phyloP scores from a whole-genome alignment of 2,329 filamentous ascomycete genomes.

The Dendryphion nanum region DNA sequence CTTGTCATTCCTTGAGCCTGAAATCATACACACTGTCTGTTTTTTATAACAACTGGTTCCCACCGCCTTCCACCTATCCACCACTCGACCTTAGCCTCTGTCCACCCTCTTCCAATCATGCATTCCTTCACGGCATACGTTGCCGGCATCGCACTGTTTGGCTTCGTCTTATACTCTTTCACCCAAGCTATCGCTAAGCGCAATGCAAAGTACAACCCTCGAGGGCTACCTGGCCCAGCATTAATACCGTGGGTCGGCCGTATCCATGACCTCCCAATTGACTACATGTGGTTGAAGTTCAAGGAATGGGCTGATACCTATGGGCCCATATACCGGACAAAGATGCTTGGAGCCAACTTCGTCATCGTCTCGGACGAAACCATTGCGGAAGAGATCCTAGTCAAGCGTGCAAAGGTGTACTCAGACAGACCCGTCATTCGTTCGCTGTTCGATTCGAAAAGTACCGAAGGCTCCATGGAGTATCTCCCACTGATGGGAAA shows the following conservation, averaged over 20 bases:
- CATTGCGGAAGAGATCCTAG: constrained; percentile 53
- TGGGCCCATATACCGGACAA: constrained; percentile 36
- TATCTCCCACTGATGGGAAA: constrained; percentile 57
- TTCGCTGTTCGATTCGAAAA: constrained; percentile 56
- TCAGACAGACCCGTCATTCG: constrained; percentile 52
- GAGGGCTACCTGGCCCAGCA: constrained; percentile 41
- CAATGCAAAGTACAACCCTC: constrained; percentile 36
- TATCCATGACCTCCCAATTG: constrained; percentile 36
- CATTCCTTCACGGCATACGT: constrained; percentile 42
- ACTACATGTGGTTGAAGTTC: constrained; percentile 54
- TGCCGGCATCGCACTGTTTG: constrained; percentile 36
- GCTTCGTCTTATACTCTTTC: constrained; percentile 36
- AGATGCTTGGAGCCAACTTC: constrained; percentile 43
- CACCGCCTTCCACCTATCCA: no score
- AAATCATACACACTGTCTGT: no score
- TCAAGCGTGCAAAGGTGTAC: constrained; percentile 53
- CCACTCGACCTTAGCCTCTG: no score
- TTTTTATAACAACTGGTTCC: no score
- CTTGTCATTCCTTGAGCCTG: no score
- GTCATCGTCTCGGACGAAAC: constrained; percentile 53
- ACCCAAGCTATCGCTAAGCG: constrained; percentile 35
- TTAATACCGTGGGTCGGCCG: constrained; percentile 38
- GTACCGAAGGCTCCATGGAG: constrained; percentile 55
- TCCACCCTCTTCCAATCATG: constrained; percentile 36
- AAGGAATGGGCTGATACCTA: constrained; percentile 36